Conservation (phyloP, 2,329 filamentous ascomycete genomes). For the Talaromyces rugulosus region DNA sequence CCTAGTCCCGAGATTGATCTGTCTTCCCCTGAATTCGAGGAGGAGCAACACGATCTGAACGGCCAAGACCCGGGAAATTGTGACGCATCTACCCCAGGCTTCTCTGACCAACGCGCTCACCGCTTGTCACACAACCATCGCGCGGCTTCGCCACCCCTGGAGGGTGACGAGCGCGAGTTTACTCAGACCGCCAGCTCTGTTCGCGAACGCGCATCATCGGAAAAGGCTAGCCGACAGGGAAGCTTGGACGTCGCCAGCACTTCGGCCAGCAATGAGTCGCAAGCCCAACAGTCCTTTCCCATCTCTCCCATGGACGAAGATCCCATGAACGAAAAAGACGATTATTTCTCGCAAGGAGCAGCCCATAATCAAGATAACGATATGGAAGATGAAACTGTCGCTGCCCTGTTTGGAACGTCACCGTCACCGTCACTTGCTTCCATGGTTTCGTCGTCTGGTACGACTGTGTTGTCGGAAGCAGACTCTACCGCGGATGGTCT, state of each 20-base stretch:
- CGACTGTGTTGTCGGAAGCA: slow-evolving; percentile 32
- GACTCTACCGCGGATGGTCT: slow-evolving; percentile 23
- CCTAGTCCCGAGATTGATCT: slow-evolving; percentile 92
- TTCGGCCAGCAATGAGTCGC: slow-evolving; percentile 15
- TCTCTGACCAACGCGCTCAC: slow-evolving; percentile 54
- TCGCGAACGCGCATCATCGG: slow-evolving; percentile 51
- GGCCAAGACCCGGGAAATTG: slow-evolving; percentile 60
- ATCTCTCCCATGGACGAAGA: slow-evolving; percentile 29
- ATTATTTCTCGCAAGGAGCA: slow-evolving; percentile 32
- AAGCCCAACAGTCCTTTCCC: slow-evolving; percentile 24
- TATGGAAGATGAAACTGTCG: slow-evolving; percentile 30
- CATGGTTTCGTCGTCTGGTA: slow-evolving; percentile 39
- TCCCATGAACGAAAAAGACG: slow-evolving; percentile 25
- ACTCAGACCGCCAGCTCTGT: slow-evolving; percentile 89
- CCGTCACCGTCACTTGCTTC: slow-evolving; percentile 40
- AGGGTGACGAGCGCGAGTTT: slow-evolving; percentile 94
- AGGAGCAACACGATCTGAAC: slow-evolving; percentile 53
- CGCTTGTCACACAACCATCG: slow-evolving; percentile 61
- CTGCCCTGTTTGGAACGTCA: slow-evolving; percentile 37
- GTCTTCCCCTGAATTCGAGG: slow-evolving; percentile 80
- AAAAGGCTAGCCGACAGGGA: slow-evolving; percentile 27
- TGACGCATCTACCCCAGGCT: slow-evolving; percentile 30
- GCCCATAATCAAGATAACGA: slow-evolving; percentile 25
- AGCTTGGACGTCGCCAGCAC: slow-evolving; percentile 33
- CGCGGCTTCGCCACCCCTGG: slow-evolving; percentile 80